Base-by-base conservation (phyloP, 768 basidiomycete species). In the Tubosaeta sp. region DNA sequence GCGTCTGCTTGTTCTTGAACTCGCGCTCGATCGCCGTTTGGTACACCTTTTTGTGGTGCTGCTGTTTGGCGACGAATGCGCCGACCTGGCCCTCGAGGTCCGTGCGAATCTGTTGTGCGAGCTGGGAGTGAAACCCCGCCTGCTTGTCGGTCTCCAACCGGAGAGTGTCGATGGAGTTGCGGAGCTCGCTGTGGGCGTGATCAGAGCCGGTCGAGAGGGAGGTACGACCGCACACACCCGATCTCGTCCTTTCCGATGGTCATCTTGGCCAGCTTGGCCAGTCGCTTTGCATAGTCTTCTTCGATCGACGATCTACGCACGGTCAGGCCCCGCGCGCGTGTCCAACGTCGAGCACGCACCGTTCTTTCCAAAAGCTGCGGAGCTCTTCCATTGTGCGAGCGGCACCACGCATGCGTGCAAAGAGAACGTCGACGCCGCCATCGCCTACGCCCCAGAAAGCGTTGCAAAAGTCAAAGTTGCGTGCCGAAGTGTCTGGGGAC, bases 391-490 rank as follows among this genome's bases (percentile, higher is more conserved):
- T 83, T 2, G 93, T 94, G 67, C 90, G 80, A 16, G 79, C 69
- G 13, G 88, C 90, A 17, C 91, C 91, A 9, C 92, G 79, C 84
- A 95, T 88, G 55, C 92, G 81, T 31, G 92, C 86, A 66, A 91
- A 88, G 31, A 97, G 76, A 42, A 95, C 91, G 62, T 95, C 91
- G 56, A 91, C 92, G 14, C 94, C 94, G 35, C 79, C 86, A 74
- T 97, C 93, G 27, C 77, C 81, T 17, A 78, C 60, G 11, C 92
- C 92, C 97, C 97, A 98, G 74, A 98, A 98, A 2, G 92, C 83
- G 71, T 98, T 99, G 71, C 95, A 98, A 72, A 94, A 97, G 72
- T 97, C 92, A 62, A 84, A 70, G 10, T 83, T 82, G 51, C 80
- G 77, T 58, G 66, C 62, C 5, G 69, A 60, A 27, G 71, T 62